These are phyloP conservation scores for Suhomyces xylopsoci DNA, from an alignment of 805 yeast genomes.

Conservation along the genomic window DNA sequence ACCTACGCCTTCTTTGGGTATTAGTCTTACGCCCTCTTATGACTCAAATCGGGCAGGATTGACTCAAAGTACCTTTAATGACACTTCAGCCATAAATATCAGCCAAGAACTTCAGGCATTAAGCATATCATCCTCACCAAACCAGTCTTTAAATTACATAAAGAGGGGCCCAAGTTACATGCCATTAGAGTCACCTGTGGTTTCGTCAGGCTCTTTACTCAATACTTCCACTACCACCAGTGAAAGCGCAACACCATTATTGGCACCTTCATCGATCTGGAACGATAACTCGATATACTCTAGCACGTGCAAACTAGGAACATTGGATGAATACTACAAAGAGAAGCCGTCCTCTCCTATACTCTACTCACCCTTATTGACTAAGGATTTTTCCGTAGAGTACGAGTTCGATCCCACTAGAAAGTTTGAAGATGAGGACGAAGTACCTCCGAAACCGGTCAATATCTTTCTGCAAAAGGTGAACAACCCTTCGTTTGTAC, in stretches of 20 bases:
- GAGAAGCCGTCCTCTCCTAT: neutral
- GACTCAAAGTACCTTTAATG: neutral
- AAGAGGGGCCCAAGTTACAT: neutral
- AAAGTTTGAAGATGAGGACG: neutral
- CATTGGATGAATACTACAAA: neutral
- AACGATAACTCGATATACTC: constrained; percentile 4
- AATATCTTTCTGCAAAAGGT: constrained; percentile 14
- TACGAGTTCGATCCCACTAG: constrained; percentile 2
- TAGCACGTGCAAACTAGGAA: neutral
- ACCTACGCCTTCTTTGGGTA: neutral
- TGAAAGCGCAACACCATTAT: constrained; percentile 9
- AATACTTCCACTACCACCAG: constrained; percentile 2
- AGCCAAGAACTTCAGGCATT: neutral
- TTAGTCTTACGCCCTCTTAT: neutral
- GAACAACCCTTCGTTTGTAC: constrained; percentile 17
- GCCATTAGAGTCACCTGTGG: neutral
- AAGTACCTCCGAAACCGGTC: neutral
- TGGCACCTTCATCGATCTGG: constrained; percentile 10
- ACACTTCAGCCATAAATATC: neutral
- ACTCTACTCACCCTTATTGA: neutral
- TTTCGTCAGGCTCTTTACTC: neutral
- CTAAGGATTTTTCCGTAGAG: constrained; percentile 1
- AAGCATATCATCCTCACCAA: neutral
- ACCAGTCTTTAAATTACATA: neutral
- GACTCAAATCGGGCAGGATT: neutral